These are phyloP conservation scores for Neoarthrinium moseri DNA, from an alignment of 2,329 filamentous ascomycete species.

Conservation along the genomic window DNA sequence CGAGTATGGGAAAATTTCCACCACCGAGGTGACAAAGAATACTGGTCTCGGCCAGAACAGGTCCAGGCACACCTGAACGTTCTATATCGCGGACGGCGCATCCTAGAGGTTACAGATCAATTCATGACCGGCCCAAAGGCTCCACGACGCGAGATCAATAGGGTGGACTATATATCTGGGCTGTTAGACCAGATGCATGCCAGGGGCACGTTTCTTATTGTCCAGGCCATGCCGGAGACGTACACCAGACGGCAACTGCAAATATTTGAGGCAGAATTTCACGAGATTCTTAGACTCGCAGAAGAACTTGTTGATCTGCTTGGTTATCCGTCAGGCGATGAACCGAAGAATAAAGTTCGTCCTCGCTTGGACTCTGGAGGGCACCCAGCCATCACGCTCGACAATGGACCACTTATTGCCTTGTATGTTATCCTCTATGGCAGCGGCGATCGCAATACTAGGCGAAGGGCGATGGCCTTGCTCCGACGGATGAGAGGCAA, in stretches of 20 bases:
- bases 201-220: not conserved
- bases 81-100: slow-evolving; percentile 1
- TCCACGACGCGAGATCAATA: not conserved
- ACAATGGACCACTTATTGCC: slow-evolving; percentile 5
- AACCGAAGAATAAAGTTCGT: too few species aligned
- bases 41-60: slow-evolving; percentile 6
- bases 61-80: not conserved
- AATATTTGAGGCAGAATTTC: not conserved
- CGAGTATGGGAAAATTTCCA: slow-evolving; percentile 6
- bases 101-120: not conserved
- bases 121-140: not conserved
- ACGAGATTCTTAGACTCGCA: not conserved
- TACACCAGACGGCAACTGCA: slow-evolving; percentile 1
- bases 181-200: slow-evolving; percentile 6
- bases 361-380: too few species aligned
- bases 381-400: slow-evolving; percentile 3
- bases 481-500: slow-evolving; percentile 1
- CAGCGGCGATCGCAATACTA: not conserved
- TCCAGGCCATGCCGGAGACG: slow-evolving; percentile 7
- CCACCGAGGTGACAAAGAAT: slow-evolving; percentile 7
- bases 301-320: not conserved
- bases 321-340: not conserved
- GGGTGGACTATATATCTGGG: not conserved
- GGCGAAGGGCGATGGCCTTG: slow-evolving; percentile 5
- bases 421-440: slow-evolving; percentile 1